Base-by-base conservation (phyloP, 495 filamentous ascomycete genomes). In the Chaetomium fimeti region DNA sequence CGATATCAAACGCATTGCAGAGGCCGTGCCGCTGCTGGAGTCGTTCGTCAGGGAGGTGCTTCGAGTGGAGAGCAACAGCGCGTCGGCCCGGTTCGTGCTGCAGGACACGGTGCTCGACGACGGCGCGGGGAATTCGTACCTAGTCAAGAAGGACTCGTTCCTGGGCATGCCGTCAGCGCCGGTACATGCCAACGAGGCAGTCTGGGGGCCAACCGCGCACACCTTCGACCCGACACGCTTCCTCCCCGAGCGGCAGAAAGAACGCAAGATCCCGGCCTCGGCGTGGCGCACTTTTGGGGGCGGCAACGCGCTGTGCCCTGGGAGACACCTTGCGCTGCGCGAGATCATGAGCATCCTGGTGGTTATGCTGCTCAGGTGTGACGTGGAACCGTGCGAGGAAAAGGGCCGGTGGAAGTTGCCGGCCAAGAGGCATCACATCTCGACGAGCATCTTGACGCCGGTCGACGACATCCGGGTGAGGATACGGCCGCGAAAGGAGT, bases 31-130 rank as follows among this genome's bases (percentile, higher is more conserved):
- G 18, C 45, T 48, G 2, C 45, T 48, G 2, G 45, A 48, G 45
- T 48, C 45, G 18, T 48, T 48, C 18, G 45, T 48, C 18, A n/a
- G 45, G 18, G 45, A 48, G 45, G 45, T 48, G 45, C 45, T 48
- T 5, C 45, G 45, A 5, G 20, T 24, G 45, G 18, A 20, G 45
- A 48, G 18, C 45, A 48, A 48, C 20, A 24, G 45, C 45, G 20
- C 45, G 45, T 48, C 45, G 7, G 45, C 45, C 18, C 45, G 45
- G 18, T 48, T 48, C 16, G 18, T 48, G 45, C 45, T 48, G 3
- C 3, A 9, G 45, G 45, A 48, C 18, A 48, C 45, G 7, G 45
- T 48, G 18, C 3, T 48, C 11, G 11, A 22, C 16, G 45, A 48
- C 45, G 40, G 40, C 9, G 40, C 40, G 18, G 45, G 45, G 6